These are phyloP conservation scores for Amyloporia xantha DNA, from an alignment of 768 basidiomycete genomes.

Conservation along the genomic window DNA sequence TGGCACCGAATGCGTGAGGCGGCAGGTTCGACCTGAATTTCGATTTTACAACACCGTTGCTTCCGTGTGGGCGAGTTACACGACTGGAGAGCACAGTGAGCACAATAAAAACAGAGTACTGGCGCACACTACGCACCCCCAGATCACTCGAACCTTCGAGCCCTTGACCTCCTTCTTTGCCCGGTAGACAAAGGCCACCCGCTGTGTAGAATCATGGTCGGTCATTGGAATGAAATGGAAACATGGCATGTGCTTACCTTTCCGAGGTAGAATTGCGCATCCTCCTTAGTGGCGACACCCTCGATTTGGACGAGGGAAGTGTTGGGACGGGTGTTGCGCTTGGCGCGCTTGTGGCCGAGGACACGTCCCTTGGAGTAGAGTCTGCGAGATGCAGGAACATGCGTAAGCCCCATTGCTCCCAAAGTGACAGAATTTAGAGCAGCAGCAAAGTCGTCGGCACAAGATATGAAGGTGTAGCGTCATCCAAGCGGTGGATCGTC, in stretches of 20 bases:
- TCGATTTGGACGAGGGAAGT: slow-evolving; percentile 96
- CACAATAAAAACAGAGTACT: not conserved
- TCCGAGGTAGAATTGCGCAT: slow-evolving; percentile 96
- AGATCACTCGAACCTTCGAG: slow-evolving; percentile 95
- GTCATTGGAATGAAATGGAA: not conserved
- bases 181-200: slow-evolving; percentile 96
- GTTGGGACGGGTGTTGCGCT: slow-evolving; percentile 94
- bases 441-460: not conserved
- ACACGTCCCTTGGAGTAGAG: slow-evolving; percentile 96
- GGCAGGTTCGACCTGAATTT: slow-evolving; percentile 96
- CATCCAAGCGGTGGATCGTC: slow-evolving; percentile 26
- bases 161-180: slow-evolving; percentile 93
- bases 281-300: slow-evolving; percentile 89
- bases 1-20: slow-evolving; percentile 89
- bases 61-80: slow-evolving; percentile 90
- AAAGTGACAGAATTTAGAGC: not conserved
- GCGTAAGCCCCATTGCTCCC: not conserved
- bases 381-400: slow-evolving; percentile 35
- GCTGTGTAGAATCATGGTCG: slow-evolving; percentile 37
- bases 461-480: not conserved
- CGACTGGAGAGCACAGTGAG: slow-evolving; percentile 42
- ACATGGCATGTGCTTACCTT: slow-evolving; percentile 62
- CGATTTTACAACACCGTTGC: slow-evolving; percentile 92
- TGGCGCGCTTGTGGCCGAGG: slow-evolving; percentile 96
- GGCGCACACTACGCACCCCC: slow-evolving; percentile 66